Evolutionary conservation across 345 rosid species (phyloP), one percentile per base, ranked within the genome.

Genomic region (Atalantia buxifolia): DNA sequence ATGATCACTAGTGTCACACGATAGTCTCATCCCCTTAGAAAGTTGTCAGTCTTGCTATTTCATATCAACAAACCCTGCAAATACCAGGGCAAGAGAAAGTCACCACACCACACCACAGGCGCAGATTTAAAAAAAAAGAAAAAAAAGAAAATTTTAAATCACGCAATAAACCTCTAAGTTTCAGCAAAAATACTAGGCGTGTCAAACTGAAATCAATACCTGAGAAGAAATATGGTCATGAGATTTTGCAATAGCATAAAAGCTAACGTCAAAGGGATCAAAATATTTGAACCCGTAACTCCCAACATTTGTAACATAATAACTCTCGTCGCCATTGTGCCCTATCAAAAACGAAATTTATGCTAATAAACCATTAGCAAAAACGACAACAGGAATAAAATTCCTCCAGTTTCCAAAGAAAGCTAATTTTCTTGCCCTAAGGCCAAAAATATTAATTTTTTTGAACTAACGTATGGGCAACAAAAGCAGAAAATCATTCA

Each of bases 291-390:
- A 80, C 75, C 85, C 86, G 45, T 64, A 38, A 79, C 82, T 68
- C 88, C 86, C 56, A 83, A 61, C 0, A 76, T 21, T 16, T 24
- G 71, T 3, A 80, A 76, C 72, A 31, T 72, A n/a, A 62, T 25
- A 38, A 64, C 61, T 64, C 84, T 68, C 60, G 78, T 2, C 91
- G 92, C 92, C 91, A 88, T 14, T 80, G 85, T 71, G 45, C 82
- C 78, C 95, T 88, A 59, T 12, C 6, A 73, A n/a, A 70, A 27
- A 71, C n/a, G 25, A 55, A 71, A 35, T 9, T 59, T 6, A n/a
- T n/a, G n/a, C n/a, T n/a, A n/a, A n/a, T n/a, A n/a, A n/a, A n/a
- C n/a, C n/a, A n/a, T n/a, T n/a, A n/a, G n/a, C n/a, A n/a, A n/a
- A n/a, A n/a, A n/a, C n/a, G n/a, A n/a, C 35, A 68, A 25, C 33